phyloP scores from a whole-genome alignment of 768 basidiomycete genomes.

The Boletellus emodensis region DNA sequence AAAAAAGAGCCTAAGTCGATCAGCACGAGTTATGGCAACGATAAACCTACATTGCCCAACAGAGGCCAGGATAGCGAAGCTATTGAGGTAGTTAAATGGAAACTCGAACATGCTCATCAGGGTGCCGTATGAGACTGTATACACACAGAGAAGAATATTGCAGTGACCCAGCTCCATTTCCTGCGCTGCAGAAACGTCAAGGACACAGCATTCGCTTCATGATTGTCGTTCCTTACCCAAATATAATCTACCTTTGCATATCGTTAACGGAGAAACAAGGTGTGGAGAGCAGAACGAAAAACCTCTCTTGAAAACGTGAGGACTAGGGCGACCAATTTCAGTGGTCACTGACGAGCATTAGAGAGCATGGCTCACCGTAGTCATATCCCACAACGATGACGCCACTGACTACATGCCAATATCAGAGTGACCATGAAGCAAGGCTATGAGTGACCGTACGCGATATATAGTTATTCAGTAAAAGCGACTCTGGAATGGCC shows the following conservation, averaged over 20 bases:
- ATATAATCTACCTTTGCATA: constrained; percentile 2
- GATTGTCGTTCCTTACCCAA: neutral
- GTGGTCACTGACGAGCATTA: neutral
- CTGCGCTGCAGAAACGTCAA: neutral
- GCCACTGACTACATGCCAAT: neutral
- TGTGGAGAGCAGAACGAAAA: neutral
- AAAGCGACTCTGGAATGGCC: neutral
- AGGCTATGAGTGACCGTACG: neutral
- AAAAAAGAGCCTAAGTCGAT: too few relatives aligned
- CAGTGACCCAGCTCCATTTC: constrained; percentile 1
- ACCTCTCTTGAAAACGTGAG: neutral
- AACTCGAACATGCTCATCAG: neutral
- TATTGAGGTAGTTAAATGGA: neutral
- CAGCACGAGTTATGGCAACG: neutral
- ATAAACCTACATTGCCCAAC: constrained; percentile 1
- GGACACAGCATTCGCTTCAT: neutral
- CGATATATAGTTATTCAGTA: neutral
- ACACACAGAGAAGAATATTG: neutral
- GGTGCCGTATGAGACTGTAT: neutral
- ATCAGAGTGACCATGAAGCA: neutral
- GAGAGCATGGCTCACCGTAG: neutral
- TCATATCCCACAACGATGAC: neutral
- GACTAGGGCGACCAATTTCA: constrained; percentile 20
- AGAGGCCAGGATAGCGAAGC: constrained; percentile 3
- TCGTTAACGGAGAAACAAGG: neutral